Percentiles rank a stretch among this genome's conserved stretches.
These are phyloP conservation scores for Rhinocladiella similis DNA, from an alignment of 2,329 filamentous ascomycete species.

Conservation along the genomic window DNA sequence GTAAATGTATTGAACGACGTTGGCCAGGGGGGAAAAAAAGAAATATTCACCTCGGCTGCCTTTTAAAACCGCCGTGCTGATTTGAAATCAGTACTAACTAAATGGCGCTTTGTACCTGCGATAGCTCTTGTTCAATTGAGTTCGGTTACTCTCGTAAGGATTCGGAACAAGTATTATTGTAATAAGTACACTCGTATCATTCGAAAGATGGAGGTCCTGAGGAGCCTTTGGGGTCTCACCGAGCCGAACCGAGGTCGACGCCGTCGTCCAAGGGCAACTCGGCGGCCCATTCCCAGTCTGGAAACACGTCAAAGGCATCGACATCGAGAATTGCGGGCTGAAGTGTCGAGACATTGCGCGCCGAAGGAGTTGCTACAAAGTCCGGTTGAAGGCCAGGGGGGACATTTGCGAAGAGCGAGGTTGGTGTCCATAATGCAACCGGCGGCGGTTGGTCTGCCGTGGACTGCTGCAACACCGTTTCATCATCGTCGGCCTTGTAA, in stretches of 20 bases:
- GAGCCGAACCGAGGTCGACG: neutral
- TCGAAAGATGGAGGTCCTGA: too few relatives aligned
- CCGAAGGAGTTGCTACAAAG: neutral
- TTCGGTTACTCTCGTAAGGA: too few relatives aligned
- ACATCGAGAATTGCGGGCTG: neutral
- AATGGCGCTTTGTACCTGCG: too few relatives aligned
- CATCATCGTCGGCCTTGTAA: conserved; percentile 4
- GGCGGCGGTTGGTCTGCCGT: neutral
- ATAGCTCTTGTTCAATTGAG: too few relatives aligned
- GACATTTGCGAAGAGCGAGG: neutral
- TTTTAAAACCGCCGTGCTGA: too few relatives aligned
- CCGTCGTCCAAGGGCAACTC: conserved; percentile 2
- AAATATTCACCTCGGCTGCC: too few relatives aligned
- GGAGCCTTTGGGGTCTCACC: too few relatives aligned
- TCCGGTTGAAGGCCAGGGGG: neutral
- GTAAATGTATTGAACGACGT: too few relatives aligned
- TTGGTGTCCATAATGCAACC: neutral
- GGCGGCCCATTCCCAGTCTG: conserved; percentile 12
- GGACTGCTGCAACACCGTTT: neutral
- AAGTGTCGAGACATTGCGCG: conserved; percentile 1
- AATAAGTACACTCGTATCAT: too few relatives aligned
- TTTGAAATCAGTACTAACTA: too few relatives aligned
- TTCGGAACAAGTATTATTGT: too few relatives aligned
- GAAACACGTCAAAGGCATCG: conserved; percentile 7
- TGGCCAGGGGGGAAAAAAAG: too few relatives aligned